Percentiles rank a stretch among this genome's conserved stretches.
phyloP scores from a whole-genome alignment of 1,139 yeast genomes.

The Magnusiomyces suaveolens region DNA sequence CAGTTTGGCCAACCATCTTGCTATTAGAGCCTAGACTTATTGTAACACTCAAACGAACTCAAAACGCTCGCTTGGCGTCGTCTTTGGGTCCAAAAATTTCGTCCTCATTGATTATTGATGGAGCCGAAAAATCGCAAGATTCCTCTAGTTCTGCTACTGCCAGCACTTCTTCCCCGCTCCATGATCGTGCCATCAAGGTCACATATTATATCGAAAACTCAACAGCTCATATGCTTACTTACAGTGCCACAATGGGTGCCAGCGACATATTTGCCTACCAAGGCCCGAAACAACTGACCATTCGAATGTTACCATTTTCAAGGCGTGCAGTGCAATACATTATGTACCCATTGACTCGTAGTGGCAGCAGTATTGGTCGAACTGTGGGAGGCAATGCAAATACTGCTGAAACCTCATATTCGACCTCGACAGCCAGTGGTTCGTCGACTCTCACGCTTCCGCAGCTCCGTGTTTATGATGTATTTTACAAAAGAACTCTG shows the following conservation, averaged over 20 bases:
- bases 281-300: slow-evolving; percentile 30
- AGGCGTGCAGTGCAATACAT: slow-evolving; percentile 40
- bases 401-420: no score
- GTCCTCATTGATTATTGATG: neutral
- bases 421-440: no score
- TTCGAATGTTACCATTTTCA: slow-evolving; percentile 56
- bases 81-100: no score
- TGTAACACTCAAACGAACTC: slow-evolving; percentile 25
- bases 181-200: neutral
- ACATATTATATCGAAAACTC: slow-evolving; percentile 62
- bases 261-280: slow-evolving; percentile 35
- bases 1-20: slow-evolving; percentile 41
- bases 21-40: slow-evolving; percentile 62
- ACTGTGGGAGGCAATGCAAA: slow-evolving; percentile 17
- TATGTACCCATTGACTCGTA: slow-evolving; percentile 23
- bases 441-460: slow-evolving; percentile 41
- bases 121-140: neutral
- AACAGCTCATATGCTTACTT: slow-evolving; percentile 56
- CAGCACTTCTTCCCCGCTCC: neutral
- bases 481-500: slow-evolving; percentile 46
- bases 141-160: neutral
- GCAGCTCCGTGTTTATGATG: slow-evolving; percentile 49
- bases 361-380: neutral
- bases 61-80: no score
- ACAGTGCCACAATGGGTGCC: slow-evolving; percentile 41